Conservation (phyloP, 441 rosid species). For the Mallotus repandus region DNA sequence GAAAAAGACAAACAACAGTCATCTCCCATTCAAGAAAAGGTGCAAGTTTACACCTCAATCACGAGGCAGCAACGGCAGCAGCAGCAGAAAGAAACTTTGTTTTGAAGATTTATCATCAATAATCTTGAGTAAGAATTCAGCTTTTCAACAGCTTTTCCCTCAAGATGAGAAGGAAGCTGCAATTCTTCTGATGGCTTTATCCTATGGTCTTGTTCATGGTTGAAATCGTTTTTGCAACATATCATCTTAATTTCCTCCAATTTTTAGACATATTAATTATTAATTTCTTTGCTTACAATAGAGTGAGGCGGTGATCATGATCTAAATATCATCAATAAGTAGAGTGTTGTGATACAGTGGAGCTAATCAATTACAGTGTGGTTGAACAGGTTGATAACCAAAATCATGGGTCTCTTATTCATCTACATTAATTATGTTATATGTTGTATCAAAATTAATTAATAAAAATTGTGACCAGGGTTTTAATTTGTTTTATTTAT, state of each 20-base stretch:
- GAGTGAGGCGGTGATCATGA: not conserved
- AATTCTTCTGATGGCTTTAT: conserved; percentile 84
- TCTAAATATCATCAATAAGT: not conserved
- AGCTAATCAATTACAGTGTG: conserved; percentile 14
- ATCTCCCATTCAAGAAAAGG: conserved; percentile 55
- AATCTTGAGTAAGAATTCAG: conserved; percentile 63
- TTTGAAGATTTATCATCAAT: conserved; percentile 63
- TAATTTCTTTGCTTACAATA: conserved; percentile 8
- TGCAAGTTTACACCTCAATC: conserved; percentile 37
- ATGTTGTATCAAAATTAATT: conserved; percentile 7
- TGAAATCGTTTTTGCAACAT: conserved; percentile 25
- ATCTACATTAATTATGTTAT: conserved; percentile 23
- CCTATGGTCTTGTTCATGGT: conserved; percentile 76
- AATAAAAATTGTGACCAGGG: not conserved
- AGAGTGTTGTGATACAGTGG: conserved; percentile 1
- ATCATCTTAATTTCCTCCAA: not conserved
- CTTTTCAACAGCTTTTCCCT: conserved; percentile 73
- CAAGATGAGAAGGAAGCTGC: conserved; percentile 98
- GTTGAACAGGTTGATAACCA: conserved; percentile 37
- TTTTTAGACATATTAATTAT: not conserved
- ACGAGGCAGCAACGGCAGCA: conserved; percentile 7
- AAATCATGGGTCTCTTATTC: conserved; percentile 33
- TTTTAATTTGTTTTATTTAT: not conserved
- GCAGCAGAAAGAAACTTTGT: conserved; percentile 45
- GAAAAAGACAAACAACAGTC: conserved; percentile 36